These are phyloP conservation scores for Nakazawaea wyomingensis DNA, from an alignment of 805 yeast genomes.

Conservation along the genomic window DNA sequence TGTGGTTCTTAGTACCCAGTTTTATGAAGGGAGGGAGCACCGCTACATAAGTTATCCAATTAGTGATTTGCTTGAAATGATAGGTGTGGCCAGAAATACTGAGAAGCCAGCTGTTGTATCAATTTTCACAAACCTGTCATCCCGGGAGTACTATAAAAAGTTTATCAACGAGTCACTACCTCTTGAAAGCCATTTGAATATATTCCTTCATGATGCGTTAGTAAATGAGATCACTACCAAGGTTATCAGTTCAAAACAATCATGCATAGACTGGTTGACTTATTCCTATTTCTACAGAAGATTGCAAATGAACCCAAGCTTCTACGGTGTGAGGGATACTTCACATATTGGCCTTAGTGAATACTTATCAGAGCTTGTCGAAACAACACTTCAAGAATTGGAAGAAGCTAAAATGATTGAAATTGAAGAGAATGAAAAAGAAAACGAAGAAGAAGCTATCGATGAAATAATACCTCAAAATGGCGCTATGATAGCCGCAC, in stretches of 20 bases:
- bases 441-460: slow-evolving; percentile 31
- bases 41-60: slow-evolving; percentile 65
- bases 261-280: slow-evolving; percentile 87
- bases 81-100: slow-evolving; percentile 31
- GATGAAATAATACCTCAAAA: slow-evolving; percentile 54
- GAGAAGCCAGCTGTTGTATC: slow-evolving; percentile 37
- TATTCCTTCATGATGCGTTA: slow-evolving; percentile 59
- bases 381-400: slow-evolving; percentile 60
- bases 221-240: slow-evolving; percentile 68
- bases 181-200: slow-evolving; percentile 68
- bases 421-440: slow-evolving; percentile 36
- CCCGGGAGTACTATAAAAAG: slow-evolving; percentile 59
- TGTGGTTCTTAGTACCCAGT: slow-evolving; percentile 65
- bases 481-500: slow-evolving; percentile 71
- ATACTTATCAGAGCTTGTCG: slow-evolving; percentile 79
- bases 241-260: slow-evolving; percentile 64
- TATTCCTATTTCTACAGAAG: slow-evolving; percentile 80
- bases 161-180: slow-evolving; percentile 76
- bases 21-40: slow-evolving; percentile 69
- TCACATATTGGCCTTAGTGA: slow-evolving; percentile 70
- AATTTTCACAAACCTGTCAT: slow-evolving; percentile 52
- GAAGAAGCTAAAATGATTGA: slow-evolving; percentile 58
- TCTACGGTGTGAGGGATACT: slow-evolving; percentile 69
- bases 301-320: slow-evolving; percentile 78
- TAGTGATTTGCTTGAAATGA: slow-evolving; percentile 60